A percentile compares a stretch with the other conserved stretches of the same genome.
These are phyloP conservation scores for Hortiboletus flavorubellus DNA, from an alignment of 768 basidiomycete genomes.

Conservation along the genomic window DNA sequence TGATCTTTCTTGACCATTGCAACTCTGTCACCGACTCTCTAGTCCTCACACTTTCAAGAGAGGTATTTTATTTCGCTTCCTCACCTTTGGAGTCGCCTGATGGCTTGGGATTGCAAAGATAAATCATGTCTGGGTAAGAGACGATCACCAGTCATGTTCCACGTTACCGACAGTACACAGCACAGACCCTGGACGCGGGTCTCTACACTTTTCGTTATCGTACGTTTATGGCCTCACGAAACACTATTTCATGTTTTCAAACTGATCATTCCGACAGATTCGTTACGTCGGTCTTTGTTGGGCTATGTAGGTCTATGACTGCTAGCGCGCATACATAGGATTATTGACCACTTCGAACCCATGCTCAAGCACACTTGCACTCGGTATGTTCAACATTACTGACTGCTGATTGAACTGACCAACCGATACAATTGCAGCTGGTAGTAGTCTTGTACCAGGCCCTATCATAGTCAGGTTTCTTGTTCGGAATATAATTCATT, in stretches of 20 bases:
- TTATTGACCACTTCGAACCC: not conserved
- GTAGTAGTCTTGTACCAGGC: slow-evolving; percentile 6
- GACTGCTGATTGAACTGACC: not conserved
- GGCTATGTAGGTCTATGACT: not conserved
- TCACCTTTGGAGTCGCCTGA: too few species aligned
- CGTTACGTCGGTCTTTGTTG: slow-evolving; percentile 11
- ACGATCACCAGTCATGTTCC: not conserved
- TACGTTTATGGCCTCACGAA: not conserved
- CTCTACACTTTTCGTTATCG: slow-evolving; percentile 11
- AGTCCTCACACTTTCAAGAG: slow-evolving; percentile 11
- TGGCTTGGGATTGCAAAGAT: not conserved
- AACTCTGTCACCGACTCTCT: not conserved
- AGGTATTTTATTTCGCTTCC: not conserved
- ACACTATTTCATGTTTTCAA: not conserved
- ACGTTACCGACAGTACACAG: not conserved
- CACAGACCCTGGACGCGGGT: slow-evolving; percentile 7
- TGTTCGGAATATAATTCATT: not conserved
- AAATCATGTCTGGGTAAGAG: slow-evolving; percentile 10
- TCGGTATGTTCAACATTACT: not conserved
- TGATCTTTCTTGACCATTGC: not conserved
- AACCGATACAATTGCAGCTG: not conserved
- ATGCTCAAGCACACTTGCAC: not conserved
- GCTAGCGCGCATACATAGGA: too few species aligned
- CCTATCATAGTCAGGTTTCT: slow-evolving; percentile 2
- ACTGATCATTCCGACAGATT: not conserved